These are phyloP conservation scores for Penicillium soppii DNA, from an alignment of 495 filamentous ascomycete genomes.

Conservation along the genomic window DNA sequence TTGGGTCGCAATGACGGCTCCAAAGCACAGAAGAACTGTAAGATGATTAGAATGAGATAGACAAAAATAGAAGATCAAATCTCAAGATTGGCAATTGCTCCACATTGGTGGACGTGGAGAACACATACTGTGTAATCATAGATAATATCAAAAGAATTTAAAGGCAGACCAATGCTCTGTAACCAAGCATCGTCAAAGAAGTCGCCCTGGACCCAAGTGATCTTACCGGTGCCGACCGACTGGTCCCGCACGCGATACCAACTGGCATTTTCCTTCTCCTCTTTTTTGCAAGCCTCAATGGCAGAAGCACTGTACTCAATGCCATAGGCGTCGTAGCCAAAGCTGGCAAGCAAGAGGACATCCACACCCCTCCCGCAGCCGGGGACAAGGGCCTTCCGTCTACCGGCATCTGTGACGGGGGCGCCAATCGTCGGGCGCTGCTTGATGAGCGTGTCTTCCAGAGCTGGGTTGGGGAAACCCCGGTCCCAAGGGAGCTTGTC, in stretches of 20 bases:
- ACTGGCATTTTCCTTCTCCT: conserved; percentile 35
- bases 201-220: conserved; percentile 63
- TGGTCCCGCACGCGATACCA: conserved; percentile 49
- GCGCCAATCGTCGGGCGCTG: conserved; percentile 46
- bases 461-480: conserved; percentile 62
- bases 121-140: conserved; percentile 79
- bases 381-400: conserved; percentile 58
- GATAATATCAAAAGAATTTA: conserved; percentile 68
- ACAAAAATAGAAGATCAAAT: conserved; percentile 1
- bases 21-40: conserved; percentile 79
- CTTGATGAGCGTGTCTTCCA: conserved; percentile 59
- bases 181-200: conserved; percentile 71
- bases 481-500: conserved; percentile 69
- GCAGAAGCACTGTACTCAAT: conserved; percentile 64
- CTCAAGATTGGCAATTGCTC: background rate
- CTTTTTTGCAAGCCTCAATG: conserved; percentile 51
- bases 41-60: conserved; percentile 11
- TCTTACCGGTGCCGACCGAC: conserved; percentile 48
- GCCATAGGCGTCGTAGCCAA: conserved; percentile 72
- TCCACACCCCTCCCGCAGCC: conserved; percentile 80
- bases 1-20: conserved; percentile 58
- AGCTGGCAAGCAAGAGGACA: conserved; percentile 65
- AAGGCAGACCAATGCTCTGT: conserved; percentile 37
- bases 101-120: too few species aligned
- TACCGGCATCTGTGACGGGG: conserved; percentile 27